phyloP scores from a whole-genome alignment of 1,284 basidiomycete species.

The Ganoderma leucocontextum region DNA sequence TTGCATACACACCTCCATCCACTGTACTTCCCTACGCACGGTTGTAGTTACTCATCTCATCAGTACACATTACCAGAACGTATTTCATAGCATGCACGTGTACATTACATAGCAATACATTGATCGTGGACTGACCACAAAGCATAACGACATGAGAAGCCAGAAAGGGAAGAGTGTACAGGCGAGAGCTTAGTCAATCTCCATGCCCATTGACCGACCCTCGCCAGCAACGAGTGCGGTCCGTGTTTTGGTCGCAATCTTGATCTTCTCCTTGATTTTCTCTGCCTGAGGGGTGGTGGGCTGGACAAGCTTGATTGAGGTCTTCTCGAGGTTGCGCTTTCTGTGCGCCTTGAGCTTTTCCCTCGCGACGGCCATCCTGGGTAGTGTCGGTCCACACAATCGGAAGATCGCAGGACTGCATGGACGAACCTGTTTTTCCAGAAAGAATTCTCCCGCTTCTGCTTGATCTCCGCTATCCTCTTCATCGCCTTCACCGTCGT shows the following conservation, averaged over 20 bases:
- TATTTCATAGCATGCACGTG: conserved; percentile 35
- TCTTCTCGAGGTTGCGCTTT: conserved; percentile 68
- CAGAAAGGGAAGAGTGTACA: neutral
- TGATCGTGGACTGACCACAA: conserved; percentile 26
- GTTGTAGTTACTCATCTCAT: conserved; percentile 30
- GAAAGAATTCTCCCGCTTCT: conserved; percentile 94
- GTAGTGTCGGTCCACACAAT: conserved; percentile 16
- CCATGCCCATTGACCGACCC: conserved; percentile 85
- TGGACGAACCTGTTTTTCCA: conserved; percentile 86
- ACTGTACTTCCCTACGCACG: conserved; percentile 27
- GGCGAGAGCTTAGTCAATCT: conserved; percentile 62
- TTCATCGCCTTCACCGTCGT: conserved; percentile 99
- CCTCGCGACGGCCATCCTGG: conserved; percentile 82
- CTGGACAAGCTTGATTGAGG: conserved; percentile 76
- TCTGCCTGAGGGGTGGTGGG: conserved; percentile 62
- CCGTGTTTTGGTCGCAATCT: conserved; percentile 70
- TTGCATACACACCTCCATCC: conserved; percentile 13
- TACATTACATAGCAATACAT: conserved; percentile 36
- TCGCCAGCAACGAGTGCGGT: conserved; percentile 82
- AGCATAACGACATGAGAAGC: conserved; percentile 29
- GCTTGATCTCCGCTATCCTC: conserved; percentile 92
- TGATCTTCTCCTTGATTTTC: conserved; percentile 81
- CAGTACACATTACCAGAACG: conserved; percentile 33
- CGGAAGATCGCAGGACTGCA: neutral
- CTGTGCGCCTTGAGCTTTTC: conserved; percentile 78